These are phyloP conservation scores for Cladosporium halotolerans DNA, from an alignment of 2,329 filamentous ascomycete species.

Conservation along the genomic window DNA sequence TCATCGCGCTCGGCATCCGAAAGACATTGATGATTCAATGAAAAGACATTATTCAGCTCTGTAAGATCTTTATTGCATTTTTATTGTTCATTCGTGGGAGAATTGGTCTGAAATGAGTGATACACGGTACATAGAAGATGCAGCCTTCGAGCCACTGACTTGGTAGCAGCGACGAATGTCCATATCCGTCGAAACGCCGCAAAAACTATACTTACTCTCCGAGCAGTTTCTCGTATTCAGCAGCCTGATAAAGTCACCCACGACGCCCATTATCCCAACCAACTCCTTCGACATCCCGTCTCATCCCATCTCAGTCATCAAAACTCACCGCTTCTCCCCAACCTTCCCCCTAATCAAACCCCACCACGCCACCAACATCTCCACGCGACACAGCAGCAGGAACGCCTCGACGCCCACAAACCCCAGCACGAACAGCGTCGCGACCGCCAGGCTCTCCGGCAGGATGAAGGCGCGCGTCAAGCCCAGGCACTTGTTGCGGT, in stretches of 20 bases:
- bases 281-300: too few species aligned
- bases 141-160: background rate
- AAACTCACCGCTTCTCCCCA: background rate
- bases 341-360: conserved; percentile 11
- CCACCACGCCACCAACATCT: conserved; percentile 20
- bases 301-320: too few species aligned
- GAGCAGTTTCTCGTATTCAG: too few species aligned
- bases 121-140: background rate
- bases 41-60: conserved; percentile 13
- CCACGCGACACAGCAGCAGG: conserved; percentile 18
- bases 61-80: conserved; percentile 5
- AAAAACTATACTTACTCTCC: too few species aligned
- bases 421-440: conserved; percentile 20
- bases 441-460: conserved; percentile 17
- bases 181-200: too few species aligned
- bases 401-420: conserved; percentile 23
- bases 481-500: conserved; percentile 17
- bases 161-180: too few species aligned
- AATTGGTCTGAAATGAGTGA: too few species aligned
- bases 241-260: too few species aligned
- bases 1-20: conserved; percentile 8
- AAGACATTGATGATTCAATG: conserved; percentile 13
- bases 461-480: conserved; percentile 18
- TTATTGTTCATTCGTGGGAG: background rate
- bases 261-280: too few species aligned